Evolutionary conservation across 1,139 yeast species (phyloP), one percentile per base, ranked within the genome.

Genomic region (Kodamaea derodonti): DNA sequence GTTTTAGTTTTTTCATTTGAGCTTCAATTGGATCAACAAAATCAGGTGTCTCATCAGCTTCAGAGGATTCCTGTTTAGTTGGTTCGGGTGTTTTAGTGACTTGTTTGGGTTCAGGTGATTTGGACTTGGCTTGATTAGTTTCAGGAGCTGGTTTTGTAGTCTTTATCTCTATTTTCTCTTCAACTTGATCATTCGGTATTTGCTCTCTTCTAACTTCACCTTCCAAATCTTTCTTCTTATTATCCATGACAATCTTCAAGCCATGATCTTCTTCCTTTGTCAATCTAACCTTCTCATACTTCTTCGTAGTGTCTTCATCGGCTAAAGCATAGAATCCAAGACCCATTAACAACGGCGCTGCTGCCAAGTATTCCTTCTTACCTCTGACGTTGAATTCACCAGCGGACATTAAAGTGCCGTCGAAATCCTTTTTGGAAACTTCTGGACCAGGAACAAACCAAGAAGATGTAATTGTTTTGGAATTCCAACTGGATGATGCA

Each of bases 401-500:
- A 6, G 83, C 65, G 1, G 80, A 73, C 32, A 88, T 64, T 20
- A 84, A 69, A 7, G 76, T 71, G 1, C 79, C 80, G 46, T 80
- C 86, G 39, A 70, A 65, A 50, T 80, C 88, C 34, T 75, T 75
- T 49, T 87, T 85, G 1, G 86, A 75, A 4, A 88, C 68, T 35
- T 77, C 82, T 20, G 61, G 56, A 6, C 85, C 88, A 31, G 69
- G 70, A 15, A 85, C 76, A 70, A 79, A 84, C 95, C 95, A 88
- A 3, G 96, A 84, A 1, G 95, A 80, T 0, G 85, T 76, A 1
- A 84, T 75, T 29, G 83, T 71, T 53, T 88, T 90, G 31, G 81
- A 75, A 32, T 80, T 90, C 99, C 99, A 92, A 0, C 96, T 95
- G 31, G 74, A 78, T 1, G 95, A 81, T 0, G 90, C 75, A n/a